These are phyloP conservation scores for Physcomitrellopsis africana DNA, from an alignment of 225 moss, liverwort and hornwort genomes.

Conservation along the genomic window DNA sequence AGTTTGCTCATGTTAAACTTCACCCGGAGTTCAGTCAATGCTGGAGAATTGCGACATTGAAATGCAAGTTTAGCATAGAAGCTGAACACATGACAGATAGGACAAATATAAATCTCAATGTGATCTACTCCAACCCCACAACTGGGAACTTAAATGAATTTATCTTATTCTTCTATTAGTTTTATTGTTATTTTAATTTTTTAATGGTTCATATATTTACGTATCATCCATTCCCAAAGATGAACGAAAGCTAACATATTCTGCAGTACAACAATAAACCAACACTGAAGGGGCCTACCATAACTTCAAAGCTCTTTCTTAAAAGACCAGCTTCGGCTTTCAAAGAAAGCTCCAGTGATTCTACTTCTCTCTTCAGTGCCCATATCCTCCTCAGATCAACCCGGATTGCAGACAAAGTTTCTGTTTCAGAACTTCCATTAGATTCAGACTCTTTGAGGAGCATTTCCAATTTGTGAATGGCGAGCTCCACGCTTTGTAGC, in stretches of 20 bases:
- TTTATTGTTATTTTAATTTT: not conserved
- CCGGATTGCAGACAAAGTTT: slow-evolving; percentile 44
- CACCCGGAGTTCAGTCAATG: slow-evolving; percentile 15
- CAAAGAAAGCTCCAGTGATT: slow-evolving; percentile 52
- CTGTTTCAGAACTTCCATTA: slow-evolving; percentile 42
- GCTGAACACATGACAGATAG: slow-evolving; percentile 3
- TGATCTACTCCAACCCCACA: slow-evolving; percentile 15
- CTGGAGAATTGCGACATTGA: slow-evolving; percentile 10
- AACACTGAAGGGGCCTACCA: slow-evolving; percentile 30
- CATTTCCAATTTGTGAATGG: slow-evolving; percentile 55
- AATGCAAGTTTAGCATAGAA: not conserved
- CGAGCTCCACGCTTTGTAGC: slow-evolving; percentile 58
- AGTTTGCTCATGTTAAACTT: slow-evolving; percentile 13
- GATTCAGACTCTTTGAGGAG: slow-evolving; percentile 64
- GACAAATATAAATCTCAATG: not conserved
- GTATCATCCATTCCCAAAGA: slow-evolving; percentile 4
- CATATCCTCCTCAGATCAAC: slow-evolving; percentile 64
- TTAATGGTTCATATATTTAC: not conserved
- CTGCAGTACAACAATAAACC: slow-evolving; percentile 1
- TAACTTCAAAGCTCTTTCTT: slow-evolving; percentile 45
- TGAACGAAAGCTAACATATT: not conserved
- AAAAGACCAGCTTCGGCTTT: slow-evolving; percentile 59
- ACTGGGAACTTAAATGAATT: not conserved
- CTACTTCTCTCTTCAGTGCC: slow-evolving; percentile 66
- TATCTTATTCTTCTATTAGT: too few species aligned